These are phyloP conservation scores for Fusarium sp. DNA, from an alignment of 2,329 filamentous ascomycete genomes.

Conservation along the genomic window DNA sequence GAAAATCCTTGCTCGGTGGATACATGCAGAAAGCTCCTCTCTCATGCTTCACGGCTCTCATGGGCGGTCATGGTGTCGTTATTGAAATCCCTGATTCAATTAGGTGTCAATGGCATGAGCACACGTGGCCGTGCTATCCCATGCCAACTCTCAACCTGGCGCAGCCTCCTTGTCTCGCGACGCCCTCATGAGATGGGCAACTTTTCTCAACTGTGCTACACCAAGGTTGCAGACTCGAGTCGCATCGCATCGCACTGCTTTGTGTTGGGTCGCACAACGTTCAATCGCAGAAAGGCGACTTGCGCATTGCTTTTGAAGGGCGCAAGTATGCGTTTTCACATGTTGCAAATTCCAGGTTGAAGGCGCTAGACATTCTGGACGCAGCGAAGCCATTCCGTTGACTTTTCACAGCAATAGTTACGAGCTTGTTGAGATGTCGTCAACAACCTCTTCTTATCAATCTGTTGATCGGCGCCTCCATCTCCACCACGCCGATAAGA, in stretches of 20 bases:
- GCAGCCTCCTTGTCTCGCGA: neutral
- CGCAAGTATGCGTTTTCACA: neutral
- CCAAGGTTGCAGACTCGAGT: neutral
- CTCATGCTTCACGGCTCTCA: constrained; percentile 10
- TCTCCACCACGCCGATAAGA: constrained; percentile 27
- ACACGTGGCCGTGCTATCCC: constrained; percentile 12
- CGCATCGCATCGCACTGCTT: neutral
- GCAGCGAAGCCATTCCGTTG: neutral
- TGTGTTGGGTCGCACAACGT: constrained; percentile 3
- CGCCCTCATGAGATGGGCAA: neutral
- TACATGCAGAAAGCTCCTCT: constrained; percentile 16
- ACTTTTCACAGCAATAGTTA: neutral
- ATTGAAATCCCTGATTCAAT: constrained; percentile 6
- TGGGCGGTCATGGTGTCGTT: constrained; percentile 11
- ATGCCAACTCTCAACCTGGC: neutral
- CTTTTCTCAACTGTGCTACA: neutral
- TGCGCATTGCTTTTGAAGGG: neutral
- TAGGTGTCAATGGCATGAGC: constrained; percentile 16
- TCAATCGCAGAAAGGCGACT: neutral
- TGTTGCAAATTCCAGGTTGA: neutral
- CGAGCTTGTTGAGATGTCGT: neutral
- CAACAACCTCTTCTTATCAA: constrained; percentile 30
- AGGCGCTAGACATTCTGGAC: neutral
- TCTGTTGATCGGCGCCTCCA: constrained; percentile 13
- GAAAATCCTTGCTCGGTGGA: neutral